Percentiles rank a stretch among this genome's conserved stretches.
Evolutionary conservation across 306 rosid species (phyloP).

Genomic region (Dryas drummondii): DNA sequence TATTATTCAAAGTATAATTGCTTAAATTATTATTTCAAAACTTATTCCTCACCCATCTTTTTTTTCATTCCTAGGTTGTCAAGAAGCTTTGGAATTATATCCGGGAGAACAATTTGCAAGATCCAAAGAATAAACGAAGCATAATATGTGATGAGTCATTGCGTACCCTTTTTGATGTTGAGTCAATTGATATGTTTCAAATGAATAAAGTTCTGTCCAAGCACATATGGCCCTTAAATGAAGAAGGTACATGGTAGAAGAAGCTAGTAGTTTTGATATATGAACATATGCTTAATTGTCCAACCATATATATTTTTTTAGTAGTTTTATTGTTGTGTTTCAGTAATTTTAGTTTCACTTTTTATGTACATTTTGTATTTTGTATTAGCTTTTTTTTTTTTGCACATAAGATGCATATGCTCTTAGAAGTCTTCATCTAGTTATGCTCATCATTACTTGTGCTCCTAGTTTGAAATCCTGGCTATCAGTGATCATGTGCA

Average conservation of each 20-base stretch:
- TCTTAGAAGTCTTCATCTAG: background rate
- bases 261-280: background rate
- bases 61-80: constrained; percentile 34
- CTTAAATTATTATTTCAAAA: background rate
- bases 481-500: background rate
- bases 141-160: constrained; percentile 37
- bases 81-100: constrained; percentile 43
- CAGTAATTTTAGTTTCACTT: background rate
- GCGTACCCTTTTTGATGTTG: constrained; percentile 32
- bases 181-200: constrained; percentile 40
- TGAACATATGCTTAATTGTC: background rate
- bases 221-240: constrained; percentile 38
- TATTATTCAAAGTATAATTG: background rate
- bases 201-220: constrained; percentile 38
- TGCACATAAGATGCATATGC: too few species aligned
- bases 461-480: background rate
- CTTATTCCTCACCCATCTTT: background rate
- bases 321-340: background rate
- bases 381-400: too few species aligned
- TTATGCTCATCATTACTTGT: background rate
- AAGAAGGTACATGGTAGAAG: constrained; percentile 10
- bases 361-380: too few species aligned
- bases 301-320: background rate
- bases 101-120: constrained; percentile 35
- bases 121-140: constrained; percentile 33